Percentiles rank a stretch among this genome's conserved stretches.
These are phyloP conservation scores for Irpex sp. DNA, from an alignment of 1,284 basidiomycete genomes.

Conservation along the genomic window DNA sequence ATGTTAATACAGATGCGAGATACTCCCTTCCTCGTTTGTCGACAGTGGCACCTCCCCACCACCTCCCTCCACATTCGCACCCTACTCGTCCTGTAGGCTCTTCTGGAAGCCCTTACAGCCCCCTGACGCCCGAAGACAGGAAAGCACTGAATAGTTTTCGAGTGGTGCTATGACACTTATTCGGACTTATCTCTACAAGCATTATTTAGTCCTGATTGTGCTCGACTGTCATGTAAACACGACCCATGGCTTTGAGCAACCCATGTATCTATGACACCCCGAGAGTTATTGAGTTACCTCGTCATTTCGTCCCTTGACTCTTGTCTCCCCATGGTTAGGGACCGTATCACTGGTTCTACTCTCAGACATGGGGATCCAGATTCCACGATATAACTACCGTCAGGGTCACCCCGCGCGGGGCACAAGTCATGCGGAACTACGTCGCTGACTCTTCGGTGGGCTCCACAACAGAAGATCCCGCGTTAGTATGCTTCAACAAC, in stretches of 20 bases:
- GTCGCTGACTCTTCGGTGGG: constrained; percentile 16
- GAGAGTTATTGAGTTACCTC: background rate
- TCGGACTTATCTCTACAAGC: background rate
- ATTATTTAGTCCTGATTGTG: background rate
- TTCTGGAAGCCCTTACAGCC: constrained; percentile 23
- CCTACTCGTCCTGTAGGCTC: constrained; percentile 17
- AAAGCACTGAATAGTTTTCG: constrained; percentile 31
- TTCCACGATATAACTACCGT: background rate
- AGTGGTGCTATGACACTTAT: constrained; percentile 21
- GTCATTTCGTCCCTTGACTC: background rate
- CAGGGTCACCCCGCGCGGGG: background rate
- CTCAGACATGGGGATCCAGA: background rate
- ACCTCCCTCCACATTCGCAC: constrained; percentile 18
- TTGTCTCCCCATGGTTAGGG: background rate
- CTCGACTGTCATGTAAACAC: background rate
- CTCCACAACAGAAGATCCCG: background rate
- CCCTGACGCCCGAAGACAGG: constrained; percentile 29
- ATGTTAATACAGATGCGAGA: constrained; percentile 18
- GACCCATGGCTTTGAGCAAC: background rate
- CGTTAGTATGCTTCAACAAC: background rate
- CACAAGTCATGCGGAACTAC: constrained; percentile 10
- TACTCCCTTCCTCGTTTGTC: constrained; percentile 38
- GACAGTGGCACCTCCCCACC: constrained; percentile 31
- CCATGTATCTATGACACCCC: too few species aligned
- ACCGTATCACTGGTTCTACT: background rate